Conservation (phyloP, 2,329 filamentous ascomycete genomes). For the Penicillium sp. region DNA sequence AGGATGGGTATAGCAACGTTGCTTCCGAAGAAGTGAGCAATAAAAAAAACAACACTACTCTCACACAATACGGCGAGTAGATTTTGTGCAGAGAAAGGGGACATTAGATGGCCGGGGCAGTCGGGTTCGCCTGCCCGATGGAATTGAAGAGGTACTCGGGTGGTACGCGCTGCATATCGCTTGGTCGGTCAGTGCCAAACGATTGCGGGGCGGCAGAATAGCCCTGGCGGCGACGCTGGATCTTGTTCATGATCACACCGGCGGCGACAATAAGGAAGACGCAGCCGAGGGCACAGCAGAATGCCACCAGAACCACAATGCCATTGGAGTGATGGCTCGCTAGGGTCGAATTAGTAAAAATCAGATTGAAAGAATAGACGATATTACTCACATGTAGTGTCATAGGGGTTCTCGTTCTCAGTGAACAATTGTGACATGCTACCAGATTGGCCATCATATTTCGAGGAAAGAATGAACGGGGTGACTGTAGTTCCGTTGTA, state of each 20-base stretch:
- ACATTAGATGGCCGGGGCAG: constrained; percentile 36
- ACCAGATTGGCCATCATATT: constrained; percentile 63
- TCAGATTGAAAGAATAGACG: constrained; percentile 46
- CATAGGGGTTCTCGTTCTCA: constrained; percentile 76
- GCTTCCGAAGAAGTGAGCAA: constrained; percentile 29
- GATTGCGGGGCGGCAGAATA: constrained; percentile 47
- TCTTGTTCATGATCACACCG: constrained; percentile 49
- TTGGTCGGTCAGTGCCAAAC: constrained; percentile 47
- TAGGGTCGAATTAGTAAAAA: constrained; percentile 12
- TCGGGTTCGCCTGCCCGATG: constrained; percentile 35
- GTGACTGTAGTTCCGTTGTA: constrained; percentile 79
- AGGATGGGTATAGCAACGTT: constrained; percentile 32
- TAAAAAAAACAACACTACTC: constrained; percentile 11
- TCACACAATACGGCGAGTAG: constrained; percentile 2
- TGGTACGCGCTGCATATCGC: constrained; percentile 47
- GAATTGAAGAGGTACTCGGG: constrained; percentile 49
- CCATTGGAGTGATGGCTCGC: constrained; percentile 42
- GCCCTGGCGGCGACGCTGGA: constrained; percentile 48
- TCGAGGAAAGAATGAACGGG: constrained; percentile 79
- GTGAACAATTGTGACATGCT: constrained; percentile 82
- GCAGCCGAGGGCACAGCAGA: constrained; percentile 49
- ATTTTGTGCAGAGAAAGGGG: constrained; percentile 18
- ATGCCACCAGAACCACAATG: constrained; percentile 47
- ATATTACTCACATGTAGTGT: constrained; percentile 43
- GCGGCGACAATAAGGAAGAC: constrained; percentile 50